These are phyloP conservation scores for Bothriochloa decipiens DNA, from an alignment of 176 grass and related monocot genomes.

Conservation along the genomic window DNA sequence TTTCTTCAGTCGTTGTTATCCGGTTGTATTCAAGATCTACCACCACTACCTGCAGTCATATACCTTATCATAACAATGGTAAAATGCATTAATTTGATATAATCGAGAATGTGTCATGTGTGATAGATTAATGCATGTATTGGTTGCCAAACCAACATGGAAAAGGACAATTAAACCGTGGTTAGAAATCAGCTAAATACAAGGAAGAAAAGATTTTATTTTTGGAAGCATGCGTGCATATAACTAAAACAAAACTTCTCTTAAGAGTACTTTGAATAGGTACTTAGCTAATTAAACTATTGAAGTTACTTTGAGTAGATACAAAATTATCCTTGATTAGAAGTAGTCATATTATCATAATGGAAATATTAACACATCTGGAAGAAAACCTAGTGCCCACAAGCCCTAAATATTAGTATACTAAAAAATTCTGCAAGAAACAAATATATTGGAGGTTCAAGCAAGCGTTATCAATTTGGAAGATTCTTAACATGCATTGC, in stretches of 20 bases:
- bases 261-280: neutral
- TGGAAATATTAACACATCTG: constrained; percentile 31
- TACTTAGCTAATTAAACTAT: neutral
- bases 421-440: constrained; percentile 4
- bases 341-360: constrained; percentile 4
- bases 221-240: constrained; percentile 4
- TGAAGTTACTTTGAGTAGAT: neutral
- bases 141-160: neutral
- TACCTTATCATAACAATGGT: constrained; percentile 29
- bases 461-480: constrained; percentile 23
- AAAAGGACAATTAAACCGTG: neutral
- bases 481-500: constrained; percentile 17
- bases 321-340: constrained; percentile 2
- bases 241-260: constrained; percentile 14
- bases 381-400: constrained; percentile 1
- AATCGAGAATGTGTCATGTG: constrained; percentile 14
- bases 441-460: constrained; percentile 25
- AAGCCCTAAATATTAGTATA: constrained; percentile 26
- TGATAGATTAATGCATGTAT: constrained; percentile 19
- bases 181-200: constrained; percentile 31
- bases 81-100: neutral
- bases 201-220: constrained; percentile 17
- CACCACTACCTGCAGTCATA: constrained; percentile 83
- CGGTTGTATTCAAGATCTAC: constrained; percentile 97
- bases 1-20: constrained; percentile 91